These are phyloP conservation scores for Globisporangium camurandrum DNA, from an alignment of 352 stramenopile species.

Conservation along the genomic window DNA sequence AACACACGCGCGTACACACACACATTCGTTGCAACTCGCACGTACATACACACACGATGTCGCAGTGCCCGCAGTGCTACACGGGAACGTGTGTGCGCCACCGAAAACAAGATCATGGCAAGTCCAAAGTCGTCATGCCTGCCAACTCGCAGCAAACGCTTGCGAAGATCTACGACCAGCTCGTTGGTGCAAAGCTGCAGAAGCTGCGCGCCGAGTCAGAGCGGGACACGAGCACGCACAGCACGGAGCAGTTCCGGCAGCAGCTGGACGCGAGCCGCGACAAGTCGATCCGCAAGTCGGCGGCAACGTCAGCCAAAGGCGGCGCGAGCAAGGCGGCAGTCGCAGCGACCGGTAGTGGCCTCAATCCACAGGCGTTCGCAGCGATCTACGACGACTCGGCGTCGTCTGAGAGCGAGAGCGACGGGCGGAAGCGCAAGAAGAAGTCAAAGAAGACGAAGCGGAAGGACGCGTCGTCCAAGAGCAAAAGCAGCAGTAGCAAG, in stretches of 20 bases:
- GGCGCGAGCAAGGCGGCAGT: constrained; percentile 10
- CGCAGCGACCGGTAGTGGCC: constrained; percentile 25
- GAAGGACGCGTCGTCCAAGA: constrained; percentile 26
- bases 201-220: constrained; percentile 58
- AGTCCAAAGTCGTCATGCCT: constrained; percentile 33
- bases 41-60: constrained; percentile 21
- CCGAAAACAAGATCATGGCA: constrained; percentile 49
- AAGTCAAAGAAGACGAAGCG: constrained; percentile 9
- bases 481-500: constrained; percentile 11
- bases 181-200: constrained; percentile 59
- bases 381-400: constrained; percentile 40
- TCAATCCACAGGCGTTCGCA: constrained; percentile 68
- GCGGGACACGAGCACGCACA: constrained; percentile 27
- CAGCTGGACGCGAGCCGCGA: constrained; percentile 59
- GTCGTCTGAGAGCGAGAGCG: constrained; percentile 20
- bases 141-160: constrained; percentile 51
- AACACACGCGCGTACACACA: no score
- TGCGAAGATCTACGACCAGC: constrained; percentile 72
- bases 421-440: constrained; percentile 12
- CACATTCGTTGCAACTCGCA: no score
- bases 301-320: constrained; percentile 38
- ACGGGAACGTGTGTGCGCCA: constrained; percentile 67
- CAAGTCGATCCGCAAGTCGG: constrained; percentile 51
- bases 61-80: constrained; percentile 76
- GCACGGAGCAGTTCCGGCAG: constrained; percentile 46